Evolutionary conservation across 2,329 filamentous ascomycete genomes (phyloP), one percentile per base, ranked within the genome.

Genomic region (Aspergillus pseudonomiae): DNA sequence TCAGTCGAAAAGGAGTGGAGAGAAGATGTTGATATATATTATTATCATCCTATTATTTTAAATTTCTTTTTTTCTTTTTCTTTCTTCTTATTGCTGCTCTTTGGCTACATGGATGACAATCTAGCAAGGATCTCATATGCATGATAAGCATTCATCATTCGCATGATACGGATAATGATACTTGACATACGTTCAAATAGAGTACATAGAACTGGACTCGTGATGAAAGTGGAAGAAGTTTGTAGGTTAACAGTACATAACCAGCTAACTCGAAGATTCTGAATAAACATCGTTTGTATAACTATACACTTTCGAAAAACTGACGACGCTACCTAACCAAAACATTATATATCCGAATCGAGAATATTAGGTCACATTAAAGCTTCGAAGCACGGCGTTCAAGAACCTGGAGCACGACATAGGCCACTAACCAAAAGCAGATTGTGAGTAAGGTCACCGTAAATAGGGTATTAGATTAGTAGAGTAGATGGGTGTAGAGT

Each of bases 1-100:
- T 89, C 14, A 88, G 86, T 74, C 79, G 80, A 63, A 81, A 81
- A 67, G 88, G 88, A 0, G 75, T 84, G n/a, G 82, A 84, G 66
- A 73, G 76, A 48, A 74, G 80, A 61, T 69, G 67, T 46, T 69
- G 57, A 61, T 43, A 26, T 34, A 45, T 30, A 32, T 21, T 32
- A 26, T 36, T 39, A 19, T 41, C 9, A 41, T 55, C 28, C n/a
- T 19, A 7, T 19, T 39, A n/a, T 14, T 45, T 32, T 59, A 32
- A 52, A 16, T 36, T 50, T 24, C 39, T 59, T 30, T 6, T 46
- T 36, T 50, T 24, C 39, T 59, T 30, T 6, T 46, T 28, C 52
- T 46, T 19, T 24, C 16, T 52, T 34, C 4, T 59, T 19, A 14
- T 21, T 52, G 45, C 34, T 39, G 39, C 34, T 53, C 10, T 53